Conservation (phyloP, 2,329 filamentous ascomycete genomes). For the Penicillium sp. region DNA sequence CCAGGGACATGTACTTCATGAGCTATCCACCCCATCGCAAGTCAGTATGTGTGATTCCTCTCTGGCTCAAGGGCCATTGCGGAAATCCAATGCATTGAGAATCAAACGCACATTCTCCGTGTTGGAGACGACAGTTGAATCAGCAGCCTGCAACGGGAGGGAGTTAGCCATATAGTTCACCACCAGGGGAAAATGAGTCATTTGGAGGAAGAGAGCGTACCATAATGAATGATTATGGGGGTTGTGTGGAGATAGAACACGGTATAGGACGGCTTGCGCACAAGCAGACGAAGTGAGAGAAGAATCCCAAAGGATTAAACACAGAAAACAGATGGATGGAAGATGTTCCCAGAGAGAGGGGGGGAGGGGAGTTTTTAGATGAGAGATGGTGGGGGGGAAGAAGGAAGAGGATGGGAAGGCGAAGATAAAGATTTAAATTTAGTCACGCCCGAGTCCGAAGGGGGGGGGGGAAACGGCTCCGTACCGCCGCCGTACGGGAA, state of each 20-base stretch:
- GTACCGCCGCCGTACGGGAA: no score
- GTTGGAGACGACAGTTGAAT: conserved; percentile 47
- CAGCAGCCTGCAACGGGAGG: conserved; percentile 40
- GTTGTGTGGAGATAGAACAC: conserved; percentile 13
- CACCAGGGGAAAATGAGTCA: conserved; percentile 21
- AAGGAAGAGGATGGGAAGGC: conserved; percentile 11
- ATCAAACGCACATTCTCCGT: conserved; percentile 47
- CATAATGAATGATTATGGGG: conserved; percentile 30
- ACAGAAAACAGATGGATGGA: conserved; percentile 20
- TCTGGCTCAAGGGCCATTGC: conserved; percentile 30
- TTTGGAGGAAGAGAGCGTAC: conserved; percentile 14
- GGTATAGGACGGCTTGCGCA: conserved; percentile 11
- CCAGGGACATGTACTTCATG: conserved; percentile 84
- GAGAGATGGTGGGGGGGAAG: no score
- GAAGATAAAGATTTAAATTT: conserved; percentile 30
- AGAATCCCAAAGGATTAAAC: conserved; percentile 20
- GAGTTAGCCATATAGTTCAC: not conserved
- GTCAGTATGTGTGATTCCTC: conserved; percentile 43
- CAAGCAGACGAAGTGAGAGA: conserved; percentile 11
- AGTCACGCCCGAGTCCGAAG: conserved; percentile 22
- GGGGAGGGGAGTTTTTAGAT: conserved; percentile 25
- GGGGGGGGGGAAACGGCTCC: no score
- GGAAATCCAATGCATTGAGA: conserved; percentile 29
- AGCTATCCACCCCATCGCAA: conserved; percentile 57
- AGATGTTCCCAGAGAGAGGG: conserved; percentile 26